Base-by-base conservation (phyloP, 306 rosid genomes). In the Sicyos baderoa region DNA sequence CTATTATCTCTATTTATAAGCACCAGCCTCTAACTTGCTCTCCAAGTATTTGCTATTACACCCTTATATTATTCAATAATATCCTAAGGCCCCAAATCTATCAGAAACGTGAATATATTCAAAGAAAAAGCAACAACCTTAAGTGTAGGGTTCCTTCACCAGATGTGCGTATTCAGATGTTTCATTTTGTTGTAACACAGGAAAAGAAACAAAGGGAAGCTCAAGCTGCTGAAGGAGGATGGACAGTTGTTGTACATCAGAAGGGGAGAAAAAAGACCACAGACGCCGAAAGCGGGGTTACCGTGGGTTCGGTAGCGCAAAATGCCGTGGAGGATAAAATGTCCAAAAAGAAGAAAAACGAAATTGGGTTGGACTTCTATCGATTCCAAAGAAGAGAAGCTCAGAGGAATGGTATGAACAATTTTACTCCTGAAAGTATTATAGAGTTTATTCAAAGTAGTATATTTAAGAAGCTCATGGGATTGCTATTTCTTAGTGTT, bases 241-340 rank as follows among this genome's bases (percentile, higher is more conserved):
- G 96, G 96, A 87, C 96, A 0, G 90, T 91, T 60, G 95, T 89
- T 64, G 83, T 76, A 23, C 95, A 89, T 78, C 95, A 89, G 52
- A 91, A 84, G 72, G 97, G 97, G 72, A 83, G 97, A 83, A 91
- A 91, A 82, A 91, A 87, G 83, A 87, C 95, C n/a, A 86, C 83
- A 0, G 96, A 89, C 32, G 74, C 88, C 76, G 96, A 83, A 73
- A 91, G 86, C 80, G 95, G 97, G 75, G 61, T 80, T 69, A 84
- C 80, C 10, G 87, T 91, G 27, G 96, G 95, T 23, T 91, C 96
- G 4, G 90, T 86, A 64, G 87, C 96, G 16, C 90, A 84, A 79
- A 94, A 85, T 68, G 91, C 82, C 17, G 85, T 74, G 14, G 89
- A 86, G 81, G 76, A 82, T 80, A 87, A 85, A 53, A 57, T 84